These are phyloP conservation scores for Yamadazyma ubonensis DNA, from an alignment of 805 yeast species.

Conservation along the genomic window DNA sequence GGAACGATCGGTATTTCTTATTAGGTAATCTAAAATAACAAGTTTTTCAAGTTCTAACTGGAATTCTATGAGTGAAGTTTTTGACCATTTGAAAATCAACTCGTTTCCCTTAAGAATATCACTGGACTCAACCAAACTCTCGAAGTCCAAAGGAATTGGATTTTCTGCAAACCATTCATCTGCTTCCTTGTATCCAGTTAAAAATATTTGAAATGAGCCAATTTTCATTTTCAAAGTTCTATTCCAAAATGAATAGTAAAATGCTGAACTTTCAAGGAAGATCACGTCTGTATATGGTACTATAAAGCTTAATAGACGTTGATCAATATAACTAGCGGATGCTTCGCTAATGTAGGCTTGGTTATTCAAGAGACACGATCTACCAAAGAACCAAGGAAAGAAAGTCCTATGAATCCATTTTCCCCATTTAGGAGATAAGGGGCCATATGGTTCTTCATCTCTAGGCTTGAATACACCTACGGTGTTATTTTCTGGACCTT, in stretches of 20 bases:
- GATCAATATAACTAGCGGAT: conserved; percentile 67
- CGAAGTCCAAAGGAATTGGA: conserved; percentile 34
- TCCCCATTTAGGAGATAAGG: conserved; percentile 74
- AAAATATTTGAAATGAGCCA: conserved; percentile 68
- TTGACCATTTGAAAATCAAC: conserved; percentile 52
- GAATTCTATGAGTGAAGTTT: conserved; percentile 47
- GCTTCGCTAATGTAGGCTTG: conserved; percentile 71
- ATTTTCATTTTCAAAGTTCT: conserved; percentile 39
- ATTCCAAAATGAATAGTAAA: conserved; percentile 55
- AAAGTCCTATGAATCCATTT: conserved; percentile 75
- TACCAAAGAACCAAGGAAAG: conserved; percentile 75
- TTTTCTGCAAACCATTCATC: conserved; percentile 52
- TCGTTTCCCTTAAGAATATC: conserved; percentile 14
- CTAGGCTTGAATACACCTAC: conserved; percentile 73
- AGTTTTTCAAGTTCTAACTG: conserved; percentile 64
- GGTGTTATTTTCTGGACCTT: conserved; percentile 8
- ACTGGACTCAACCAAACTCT: conserved; percentile 39
- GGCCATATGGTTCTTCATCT: conserved; percentile 81
- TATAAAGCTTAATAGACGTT: conserved; percentile 54
- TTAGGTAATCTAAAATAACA: conserved; percentile 67
- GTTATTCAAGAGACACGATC: conserved; percentile 71
- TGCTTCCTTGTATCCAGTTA: conserved; percentile 59
- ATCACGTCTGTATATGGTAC: conserved; percentile 69
- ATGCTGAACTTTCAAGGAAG: conserved; percentile 44
- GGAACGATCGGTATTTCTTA: conserved; percentile 75